These are phyloP conservation scores for Ophiostoma triangulosporum DNA, from an alignment of 2,329 filamentous ascomycete species.

Conservation along the genomic window DNA sequence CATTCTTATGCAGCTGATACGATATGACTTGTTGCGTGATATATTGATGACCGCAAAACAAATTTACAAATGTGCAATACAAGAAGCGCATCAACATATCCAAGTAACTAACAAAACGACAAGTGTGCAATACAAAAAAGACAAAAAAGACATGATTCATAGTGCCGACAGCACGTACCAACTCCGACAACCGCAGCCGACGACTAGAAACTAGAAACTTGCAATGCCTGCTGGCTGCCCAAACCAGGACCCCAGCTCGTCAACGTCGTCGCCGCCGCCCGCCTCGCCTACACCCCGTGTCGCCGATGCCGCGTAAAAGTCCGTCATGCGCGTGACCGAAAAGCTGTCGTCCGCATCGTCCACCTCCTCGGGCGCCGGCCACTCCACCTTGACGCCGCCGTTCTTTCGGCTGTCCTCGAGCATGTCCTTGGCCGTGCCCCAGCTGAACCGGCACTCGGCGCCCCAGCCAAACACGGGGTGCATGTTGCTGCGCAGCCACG, in stretches of 20 bases:
- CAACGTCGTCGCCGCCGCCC: conserved; percentile 35
- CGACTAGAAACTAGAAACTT: conserved; percentile 41
- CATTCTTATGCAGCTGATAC: too few species aligned
- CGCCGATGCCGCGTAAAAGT: conserved; percentile 47
- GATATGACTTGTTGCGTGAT: too few species aligned
- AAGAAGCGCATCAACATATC: too few species aligned
- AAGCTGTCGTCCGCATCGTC: conserved; percentile 44
- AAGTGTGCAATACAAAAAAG: too few species aligned
- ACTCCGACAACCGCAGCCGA: background rate
- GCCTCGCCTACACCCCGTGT: conserved; percentile 25
- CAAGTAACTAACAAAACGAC: too few species aligned
- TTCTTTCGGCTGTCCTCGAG: conserved; percentile 43
- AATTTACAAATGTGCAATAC: too few species aligned
- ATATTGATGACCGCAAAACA: too few species aligned
- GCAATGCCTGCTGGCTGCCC: conserved; percentile 57
- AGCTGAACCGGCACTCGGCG: conserved; percentile 82
- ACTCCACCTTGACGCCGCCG: conserved; percentile 60
- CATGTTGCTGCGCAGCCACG: conserved; percentile 77
- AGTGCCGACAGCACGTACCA: background rate
- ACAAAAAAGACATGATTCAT: conserved; percentile 1
- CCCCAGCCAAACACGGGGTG: conserved; percentile 94
- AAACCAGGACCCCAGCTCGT: conserved; percentile 72
- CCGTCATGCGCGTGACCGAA: conserved; percentile 55
- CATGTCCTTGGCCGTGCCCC: conserved; percentile 90
- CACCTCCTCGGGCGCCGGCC: conserved; percentile 41